Evolutionary conservation across 1,284 basidiomycete species (phyloP), one percentile per base, ranked within the genome.

Genomic region (Ceratobasidium sp.): DNA sequence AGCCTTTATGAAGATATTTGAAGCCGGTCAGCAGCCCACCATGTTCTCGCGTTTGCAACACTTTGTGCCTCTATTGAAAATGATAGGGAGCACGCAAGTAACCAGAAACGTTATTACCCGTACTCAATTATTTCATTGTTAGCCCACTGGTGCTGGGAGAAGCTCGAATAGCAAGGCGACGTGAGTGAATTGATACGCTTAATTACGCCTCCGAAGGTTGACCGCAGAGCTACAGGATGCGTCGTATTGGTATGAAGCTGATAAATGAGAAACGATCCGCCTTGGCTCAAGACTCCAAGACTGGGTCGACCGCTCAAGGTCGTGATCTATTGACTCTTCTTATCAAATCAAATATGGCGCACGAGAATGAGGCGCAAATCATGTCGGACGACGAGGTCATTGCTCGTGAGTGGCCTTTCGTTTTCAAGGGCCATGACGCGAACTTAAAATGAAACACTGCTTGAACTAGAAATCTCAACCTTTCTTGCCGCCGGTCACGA

Each of bases 321-420:
- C 80, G 82, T 3, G 76, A 77, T 51, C 60, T 77, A 1, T 53
- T 77, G 14, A 75, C 63, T 7, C 50, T 77, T 19, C 50, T 77
- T 15, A 74, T 84, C 71, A 81, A 81, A 60, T 82, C 83, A 8
- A 85, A 85, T 77, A 82, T 85, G 82, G 81, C 83, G 60, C 78
- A 83, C 17, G 11, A 41, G 4, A 84, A 87, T 0, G 86, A 88
- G 22, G 84, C 80, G 31, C 89, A 93, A 78, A 84, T 86, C 51
- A 82, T 96, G 84, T 86, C 85, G 27, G 93, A 95, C 77, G 87
- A 89, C 29, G 93, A 95, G 77, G 89, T 95, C 0, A 79, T 92
- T 33, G 88, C 89, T 6, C 94, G 94, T 89, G 85, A 84, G 86
- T 88, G 77, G 84, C 11, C 7, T 27, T 11, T 67, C 9, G 47